A percentile compares a stretch with the other conserved stretches of the same genome.
phyloP scores from a whole-genome alignment of 2,329 filamentous ascomycete species.

The Alternaria sp. region DNA sequence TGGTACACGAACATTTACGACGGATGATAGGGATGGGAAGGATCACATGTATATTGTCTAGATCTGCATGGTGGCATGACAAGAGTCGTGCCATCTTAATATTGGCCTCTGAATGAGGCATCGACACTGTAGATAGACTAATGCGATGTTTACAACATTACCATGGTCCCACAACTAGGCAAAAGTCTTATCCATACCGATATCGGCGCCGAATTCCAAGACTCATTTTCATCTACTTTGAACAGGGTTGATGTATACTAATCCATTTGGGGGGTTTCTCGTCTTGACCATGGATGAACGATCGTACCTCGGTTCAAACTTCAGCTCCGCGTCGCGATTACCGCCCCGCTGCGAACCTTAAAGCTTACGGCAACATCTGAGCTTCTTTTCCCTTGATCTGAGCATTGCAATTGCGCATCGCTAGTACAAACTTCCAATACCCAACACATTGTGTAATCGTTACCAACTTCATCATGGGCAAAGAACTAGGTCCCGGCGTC shows the following conservation, averaged over 20 bases:
- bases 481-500: slow-evolving; percentile 56
- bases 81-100: slow-evolving; percentile 18
- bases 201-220: background rate
- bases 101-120: slow-evolving; percentile 10
- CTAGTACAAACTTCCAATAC: background rate
- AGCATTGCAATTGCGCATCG: background rate
- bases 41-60: slow-evolving; percentile 15
- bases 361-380: slow-evolving; percentile 12
- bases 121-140: slow-evolving; percentile 22
- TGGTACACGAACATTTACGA: slow-evolving; percentile 21
- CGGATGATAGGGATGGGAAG: slow-evolving; percentile 16
- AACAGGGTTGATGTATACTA: background rate
- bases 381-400: background rate
- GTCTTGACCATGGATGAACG: slow-evolving; percentile 17
- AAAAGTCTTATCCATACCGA: background rate
- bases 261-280: slow-evolving; percentile 10
- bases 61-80: slow-evolving; percentile 7
- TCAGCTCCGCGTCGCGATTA: slow-evolving; percentile 32
- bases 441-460: background rate
- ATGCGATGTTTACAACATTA: slow-evolving; percentile 7
- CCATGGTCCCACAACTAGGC: background rate
- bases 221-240: background rate
- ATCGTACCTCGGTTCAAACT: slow-evolving; percentile 42
- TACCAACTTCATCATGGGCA: slow-evolving; percentile 33
- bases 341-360: slow-evolving; percentile 34